Evolutionary conservation across 768 basidiomycete genomes (phyloP).

Genomic region (Kwoniella bestiolae): DNA sequence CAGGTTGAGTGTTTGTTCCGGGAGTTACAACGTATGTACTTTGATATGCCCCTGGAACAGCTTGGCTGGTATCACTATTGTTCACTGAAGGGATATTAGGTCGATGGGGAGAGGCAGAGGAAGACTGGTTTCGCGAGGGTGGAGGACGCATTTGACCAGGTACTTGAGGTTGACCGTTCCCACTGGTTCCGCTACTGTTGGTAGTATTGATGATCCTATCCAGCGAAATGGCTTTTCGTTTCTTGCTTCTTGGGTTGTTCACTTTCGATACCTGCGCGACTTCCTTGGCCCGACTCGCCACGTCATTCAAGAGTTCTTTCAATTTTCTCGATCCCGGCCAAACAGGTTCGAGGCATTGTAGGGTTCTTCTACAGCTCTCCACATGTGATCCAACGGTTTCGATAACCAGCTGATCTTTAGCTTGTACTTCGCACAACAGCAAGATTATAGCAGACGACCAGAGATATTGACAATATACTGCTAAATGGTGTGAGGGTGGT

Average conservation of each 20-base stretch:
- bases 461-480: slow-evolving; percentile 49
- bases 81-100: neutral
- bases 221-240: slow-evolving; percentile 19
- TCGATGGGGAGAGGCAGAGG: slow-evolving; percentile 7
- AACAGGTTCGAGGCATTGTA: slow-evolving; percentile 49
- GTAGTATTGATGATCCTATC: neutral
- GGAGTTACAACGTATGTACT: neutral
- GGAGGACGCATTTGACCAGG: slow-evolving; percentile 15
- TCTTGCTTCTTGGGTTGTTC: slow-evolving; percentile 14
- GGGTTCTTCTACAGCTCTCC: slow-evolving; percentile 34
- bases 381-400: slow-evolving; percentile 49
- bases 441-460: slow-evolving; percentile 53
- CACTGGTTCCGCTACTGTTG: neutral
- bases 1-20: slow-evolving; percentile 4
- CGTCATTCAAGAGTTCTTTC: slow-evolving; percentile 49
- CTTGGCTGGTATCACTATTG: neutral
- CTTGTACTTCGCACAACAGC: slow-evolving; percentile 51
- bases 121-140: slow-evolving; percentile 9
- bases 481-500: slow-evolving; percentile 49
- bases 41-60: slow-evolving; percentile 6
- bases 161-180: neutral
- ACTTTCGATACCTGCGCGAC: slow-evolving; percentile 12
- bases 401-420: slow-evolving; percentile 47
- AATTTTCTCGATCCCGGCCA: slow-evolving; percentile 52
- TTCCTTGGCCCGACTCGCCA: slow-evolving; percentile 42